phyloP scores from a whole-genome alignment of 345 rosid species.

The Microthlaspi erraticum region DNA sequence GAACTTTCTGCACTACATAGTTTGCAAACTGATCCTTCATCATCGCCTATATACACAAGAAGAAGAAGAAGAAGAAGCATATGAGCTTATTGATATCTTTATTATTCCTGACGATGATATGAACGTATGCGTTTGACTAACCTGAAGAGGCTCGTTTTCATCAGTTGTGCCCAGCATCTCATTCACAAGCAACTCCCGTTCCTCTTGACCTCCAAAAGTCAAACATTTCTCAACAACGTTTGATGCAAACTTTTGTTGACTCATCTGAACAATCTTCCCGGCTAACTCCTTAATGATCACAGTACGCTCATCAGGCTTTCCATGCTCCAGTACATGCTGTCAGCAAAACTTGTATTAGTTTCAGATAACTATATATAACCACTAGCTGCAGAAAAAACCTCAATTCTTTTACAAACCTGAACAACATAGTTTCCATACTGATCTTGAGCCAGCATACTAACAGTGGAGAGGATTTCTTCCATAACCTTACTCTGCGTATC shows the following conservation, averaged over 20 bases:
- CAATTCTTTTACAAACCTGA: constrained; percentile 63
- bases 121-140: constrained; percentile 36
- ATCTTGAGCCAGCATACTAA: constrained; percentile 90
- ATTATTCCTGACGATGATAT: not conserved
- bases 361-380: not conserved
- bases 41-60: constrained; percentile 62
- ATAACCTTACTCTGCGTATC: constrained; percentile 81
- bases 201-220: constrained; percentile 71
- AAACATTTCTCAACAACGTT: constrained; percentile 92
- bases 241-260: constrained; percentile 97
- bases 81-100: not conserved
- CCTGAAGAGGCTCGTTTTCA: constrained; percentile 98
- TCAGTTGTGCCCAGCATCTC: constrained; percentile 96
- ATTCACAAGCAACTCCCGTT: constrained; percentile 73
- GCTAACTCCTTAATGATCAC: constrained; percentile 69
- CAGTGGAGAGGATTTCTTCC: constrained; percentile 78
- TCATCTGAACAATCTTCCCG: constrained; percentile 91
- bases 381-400: not conserved
- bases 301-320: constrained; percentile 83
- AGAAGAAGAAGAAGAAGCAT: constrained; percentile 9
- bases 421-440: constrained; percentile 96
- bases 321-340: constrained; percentile 97
- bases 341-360: constrained; percentile 1
- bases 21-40: constrained; percentile 99
- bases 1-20: constrained; percentile 94